A percentile compares a stretch with the other conserved stretches of the same genome.
Conservation (phyloP, 2,329 filamentous ascomycete genomes). For the Mollisia scopiformis region DNA sequence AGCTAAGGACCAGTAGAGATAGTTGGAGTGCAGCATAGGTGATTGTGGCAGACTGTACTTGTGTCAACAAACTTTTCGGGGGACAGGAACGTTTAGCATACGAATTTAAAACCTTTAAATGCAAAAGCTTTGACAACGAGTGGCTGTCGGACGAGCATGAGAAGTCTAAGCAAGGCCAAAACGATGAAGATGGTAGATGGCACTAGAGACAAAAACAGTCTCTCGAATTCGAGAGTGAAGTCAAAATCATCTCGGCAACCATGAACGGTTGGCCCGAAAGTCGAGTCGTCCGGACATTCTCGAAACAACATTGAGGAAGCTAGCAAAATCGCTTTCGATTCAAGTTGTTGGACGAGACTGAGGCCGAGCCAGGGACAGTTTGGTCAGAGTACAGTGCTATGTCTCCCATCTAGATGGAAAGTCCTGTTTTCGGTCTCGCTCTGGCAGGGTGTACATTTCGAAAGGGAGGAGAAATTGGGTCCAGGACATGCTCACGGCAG, state of each 20-base stretch:
- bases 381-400: too few species aligned
- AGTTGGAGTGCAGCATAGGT: neutral
- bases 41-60: neutral
- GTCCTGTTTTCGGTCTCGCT: too few species aligned
- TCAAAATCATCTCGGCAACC: slow-evolving; percentile 23
- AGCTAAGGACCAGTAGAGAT: neutral
- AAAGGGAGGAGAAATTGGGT: neutral
- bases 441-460: neutral
- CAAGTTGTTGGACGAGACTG: neutral
- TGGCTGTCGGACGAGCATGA: neutral
- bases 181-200: slow-evolving; percentile 12
- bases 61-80: neutral
- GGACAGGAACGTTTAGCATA: neutral
- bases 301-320: neutral
- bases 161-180: neutral
- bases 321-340: neutral
- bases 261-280: slow-evolving; percentile 16
- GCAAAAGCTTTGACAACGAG: neutral
- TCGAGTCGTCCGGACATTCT: neutral
- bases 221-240: slow-evolving; percentile 23
- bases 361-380: too few species aligned
- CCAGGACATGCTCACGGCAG: neutral
- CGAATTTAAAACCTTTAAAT: neutral
- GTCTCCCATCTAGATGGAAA: too few species aligned
- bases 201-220: slow-evolving; percentile 13